These are phyloP conservation scores for Grigorovia transvaalensis DNA, from an alignment of 805 yeast species.

Conservation along the genomic window DNA sequence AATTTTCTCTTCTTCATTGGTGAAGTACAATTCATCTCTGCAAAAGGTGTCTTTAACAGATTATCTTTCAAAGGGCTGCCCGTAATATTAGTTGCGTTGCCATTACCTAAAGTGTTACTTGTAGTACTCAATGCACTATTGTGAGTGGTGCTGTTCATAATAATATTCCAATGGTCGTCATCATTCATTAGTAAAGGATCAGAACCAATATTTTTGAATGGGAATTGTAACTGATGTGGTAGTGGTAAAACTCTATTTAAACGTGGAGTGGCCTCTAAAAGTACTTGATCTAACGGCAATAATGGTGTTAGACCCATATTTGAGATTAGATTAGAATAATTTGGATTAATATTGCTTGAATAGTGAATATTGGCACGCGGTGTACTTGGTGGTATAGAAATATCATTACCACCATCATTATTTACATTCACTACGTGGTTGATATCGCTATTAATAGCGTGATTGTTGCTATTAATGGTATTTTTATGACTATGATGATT, in stretches of 20 bases:
- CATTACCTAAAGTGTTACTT: not conserved
- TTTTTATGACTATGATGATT: not conserved
- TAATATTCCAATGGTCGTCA: conserved; percentile 14
- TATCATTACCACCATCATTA: not conserved
- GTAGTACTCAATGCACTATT: not conserved
- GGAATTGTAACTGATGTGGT: conserved; percentile 14
- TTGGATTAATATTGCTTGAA: not conserved
- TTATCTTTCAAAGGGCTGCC: conserved; percentile 4
- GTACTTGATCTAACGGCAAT: conserved; percentile 16
- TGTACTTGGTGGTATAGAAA: conserved; percentile 1
- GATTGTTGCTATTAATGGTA: not conserved
- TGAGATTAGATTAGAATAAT: not conserved
- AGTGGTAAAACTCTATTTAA: not conserved
- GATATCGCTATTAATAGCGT: not conserved
- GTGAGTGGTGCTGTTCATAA: conserved; percentile 1
- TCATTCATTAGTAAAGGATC: conserved; percentile 26
- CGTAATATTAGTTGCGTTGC: not conserved
- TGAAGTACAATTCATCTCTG: not conserved
- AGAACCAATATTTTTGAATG: conserved; percentile 24
- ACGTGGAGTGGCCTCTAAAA: conserved; percentile 2
- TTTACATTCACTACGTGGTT: not conserved
- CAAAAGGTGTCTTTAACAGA: conserved; percentile 1
- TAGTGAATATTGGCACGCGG: not conserved
- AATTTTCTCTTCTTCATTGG: not conserved
- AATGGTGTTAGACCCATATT: conserved; percentile 12